Percentiles rank a stretch among this genome's conserved stretches.
Conservation (phyloP, 176 grass and related monocot genomes). For the Paspalum notatum region DNA sequence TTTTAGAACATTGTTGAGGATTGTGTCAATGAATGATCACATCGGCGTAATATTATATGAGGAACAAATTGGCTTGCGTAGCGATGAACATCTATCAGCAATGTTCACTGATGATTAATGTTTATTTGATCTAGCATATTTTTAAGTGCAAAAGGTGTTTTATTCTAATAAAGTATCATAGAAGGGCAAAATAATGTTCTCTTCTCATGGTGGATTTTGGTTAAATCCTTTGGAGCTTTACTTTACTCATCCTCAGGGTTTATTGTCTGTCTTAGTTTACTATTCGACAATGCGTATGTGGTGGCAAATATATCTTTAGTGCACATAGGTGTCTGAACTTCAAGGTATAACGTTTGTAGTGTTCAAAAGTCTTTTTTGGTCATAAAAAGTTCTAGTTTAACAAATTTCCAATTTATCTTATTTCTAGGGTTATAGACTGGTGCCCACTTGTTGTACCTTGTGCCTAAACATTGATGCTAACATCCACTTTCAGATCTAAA, state of each 20-base stretch:
- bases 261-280: background rate
- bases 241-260: background rate
- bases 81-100: conserved; percentile 12
- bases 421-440: conserved; percentile 14
- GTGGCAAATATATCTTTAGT: conserved; percentile 9
- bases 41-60: background rate
- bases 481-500: conserved; percentile 40
- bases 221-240: conserved; percentile 5
- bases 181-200: background rate
- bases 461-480: conserved; percentile 35
- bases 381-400: conserved; percentile 12
- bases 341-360: conserved; percentile 30
- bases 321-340: conserved; percentile 14
- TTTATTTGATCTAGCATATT: background rate
- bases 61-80: background rate
- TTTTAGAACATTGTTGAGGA: background rate
- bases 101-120: background rate
- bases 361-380: background rate
- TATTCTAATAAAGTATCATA: background rate
- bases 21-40: conserved; percentile 4
- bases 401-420: background rate
- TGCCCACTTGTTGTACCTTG: conserved; percentile 20
- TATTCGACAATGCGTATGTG: conserved; percentile 17
- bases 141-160: background rate
- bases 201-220: conserved; percentile 24